Conservation (phyloP, 2,329 filamentous ascomycete genomes). For the Balansia obtecta region DNA sequence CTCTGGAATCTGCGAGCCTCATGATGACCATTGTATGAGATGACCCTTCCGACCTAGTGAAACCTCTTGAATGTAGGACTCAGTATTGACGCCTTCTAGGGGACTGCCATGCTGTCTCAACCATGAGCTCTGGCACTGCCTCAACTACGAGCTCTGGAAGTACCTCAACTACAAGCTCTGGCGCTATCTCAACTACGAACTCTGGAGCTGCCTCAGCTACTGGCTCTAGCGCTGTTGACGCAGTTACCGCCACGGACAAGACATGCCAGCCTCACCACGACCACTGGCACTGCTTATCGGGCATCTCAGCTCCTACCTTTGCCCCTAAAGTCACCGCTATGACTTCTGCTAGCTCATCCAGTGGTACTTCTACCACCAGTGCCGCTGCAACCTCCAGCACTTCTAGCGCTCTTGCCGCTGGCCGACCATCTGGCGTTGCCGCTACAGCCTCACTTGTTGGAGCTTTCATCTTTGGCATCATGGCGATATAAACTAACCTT, state of each 20-base stretch:
- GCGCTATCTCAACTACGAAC: neutral
- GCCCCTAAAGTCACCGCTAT: constrained; percentile 2
- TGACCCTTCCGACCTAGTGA: neutral
- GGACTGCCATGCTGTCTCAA: constrained; percentile 8
- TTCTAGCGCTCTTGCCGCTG: neutral
- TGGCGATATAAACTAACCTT: constrained; percentile 3
- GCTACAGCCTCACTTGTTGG: constrained; percentile 6
- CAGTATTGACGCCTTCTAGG: constrained; percentile 2
- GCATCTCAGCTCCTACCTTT: constrained; percentile 6
- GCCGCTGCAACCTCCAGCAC: neutral
- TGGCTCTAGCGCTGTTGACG: neutral
- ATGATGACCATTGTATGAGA: constrained; percentile 9
- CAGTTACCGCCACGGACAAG: neutral
- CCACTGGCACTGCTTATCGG: constrained; percentile 11
- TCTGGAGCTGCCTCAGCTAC: neutral
- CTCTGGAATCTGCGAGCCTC: constrained; percentile 9
- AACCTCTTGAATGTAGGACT: neutral
- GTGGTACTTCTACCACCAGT: neutral
- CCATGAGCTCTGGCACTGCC: neutral
- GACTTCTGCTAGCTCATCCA: neutral
- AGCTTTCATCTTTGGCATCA: constrained; percentile 7
- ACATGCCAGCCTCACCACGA: constrained; percentile 7
- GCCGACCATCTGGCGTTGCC: constrained; percentile 1
- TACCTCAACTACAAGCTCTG: too few species aligned
- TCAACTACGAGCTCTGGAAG: too few species aligned